These are phyloP conservation scores for Polychaeton citri DNA, from an alignment of 2,329 filamentous ascomycete species.

Conservation along the genomic window DNA sequence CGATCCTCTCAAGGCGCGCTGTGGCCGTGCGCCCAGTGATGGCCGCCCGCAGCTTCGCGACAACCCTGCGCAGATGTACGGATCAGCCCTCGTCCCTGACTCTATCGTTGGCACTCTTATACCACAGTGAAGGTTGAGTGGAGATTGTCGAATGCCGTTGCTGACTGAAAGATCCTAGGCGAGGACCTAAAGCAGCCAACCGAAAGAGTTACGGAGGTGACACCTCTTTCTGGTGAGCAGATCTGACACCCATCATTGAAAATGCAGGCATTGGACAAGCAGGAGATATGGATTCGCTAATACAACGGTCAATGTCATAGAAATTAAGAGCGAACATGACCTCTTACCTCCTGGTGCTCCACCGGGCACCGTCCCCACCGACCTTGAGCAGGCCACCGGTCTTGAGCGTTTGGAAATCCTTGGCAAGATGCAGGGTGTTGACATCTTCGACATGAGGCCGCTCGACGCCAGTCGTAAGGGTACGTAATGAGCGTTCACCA, in stretches of 20 bases:
- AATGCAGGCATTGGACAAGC: slow-evolving; percentile 3
- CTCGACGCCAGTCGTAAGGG: slow-evolving; percentile 82
- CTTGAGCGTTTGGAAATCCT: slow-evolving; percentile 96
- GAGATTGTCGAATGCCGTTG: too few relatives aligned
- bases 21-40: slow-evolving; percentile 24
- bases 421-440: slow-evolving; percentile 97
- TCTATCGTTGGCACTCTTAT: too few relatives aligned
- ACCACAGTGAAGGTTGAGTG: too few relatives aligned
- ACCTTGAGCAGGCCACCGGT: slow-evolving; percentile 92
- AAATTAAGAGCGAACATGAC: slow-evolving; percentile 71
- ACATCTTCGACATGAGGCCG: slow-evolving; percentile 97
- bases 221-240: slow-evolving; percentile 24
- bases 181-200: slow-evolving; percentile 10
- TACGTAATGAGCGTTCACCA: slow-evolving; percentile 25
- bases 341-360: slow-evolving; percentile 72
- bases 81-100: slow-evolving; percentile 6
- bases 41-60: slow-evolving; percentile 33
- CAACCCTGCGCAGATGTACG: slow-evolving; percentile 34
- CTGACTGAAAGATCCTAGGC: slow-evolving; percentile 16
- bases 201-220: slow-evolving; percentile 8
- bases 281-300: background rate
- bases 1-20: slow-evolving; percentile 33
- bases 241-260: slow-evolving; percentile 28
- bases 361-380: slow-evolving; percentile 76
- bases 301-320: slow-evolving; percentile 34